Evolutionary conservation across 768 basidiomycete genomes (phyloP), one percentile per base, ranked within the genome.

Genomic region (Mycena latifolia): DNA sequence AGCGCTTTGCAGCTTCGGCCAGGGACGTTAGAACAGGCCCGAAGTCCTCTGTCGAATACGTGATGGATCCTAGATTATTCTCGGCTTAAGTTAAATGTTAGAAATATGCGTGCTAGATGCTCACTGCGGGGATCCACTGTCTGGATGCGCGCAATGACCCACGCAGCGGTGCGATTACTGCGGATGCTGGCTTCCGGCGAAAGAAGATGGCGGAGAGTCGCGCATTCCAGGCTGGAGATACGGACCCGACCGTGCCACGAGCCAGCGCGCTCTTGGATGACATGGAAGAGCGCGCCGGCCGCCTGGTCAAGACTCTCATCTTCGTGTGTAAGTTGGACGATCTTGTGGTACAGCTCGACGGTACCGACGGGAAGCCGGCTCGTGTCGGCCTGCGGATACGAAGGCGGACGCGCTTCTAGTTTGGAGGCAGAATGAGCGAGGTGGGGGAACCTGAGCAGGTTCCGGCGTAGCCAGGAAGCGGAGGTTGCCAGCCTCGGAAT

Each of bases 241-340:
- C 33, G 33, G 25, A 56, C n/a, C 10, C n/a, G 14, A 20, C 20
- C 55, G n/a, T 45, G 18, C 39, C 15, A 31, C 24, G 33, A 27
- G 15, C 54, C 55, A 45, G 55, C 43, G 8, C 55, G 39, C 39
- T 56, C 28, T 17, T 45, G 29, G 3, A 56, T 56, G 15, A 56
- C 27, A 29, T 45, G 31, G 55, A 56, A 56, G 28, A 56, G 55
- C 8, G 55, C 55, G 6, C 55, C 55, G 10, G 55, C 55, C 5
- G 55, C 55, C 24, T 56, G 55, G 20, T 56, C 41, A 28, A 56
- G 55, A 45, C 55, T 56, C 41, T 17, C 43, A 35, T 56, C 55
- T 41, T 56, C 55, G 31, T 56, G 55, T 17, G 55, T 56, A 17
- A 56, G 43, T 15, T 56, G 55, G 11, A 56, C 55, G 6, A 56